phyloP scores from a whole-genome alignment of 306 rosid species.

The Sesbania bispinosa region DNA sequence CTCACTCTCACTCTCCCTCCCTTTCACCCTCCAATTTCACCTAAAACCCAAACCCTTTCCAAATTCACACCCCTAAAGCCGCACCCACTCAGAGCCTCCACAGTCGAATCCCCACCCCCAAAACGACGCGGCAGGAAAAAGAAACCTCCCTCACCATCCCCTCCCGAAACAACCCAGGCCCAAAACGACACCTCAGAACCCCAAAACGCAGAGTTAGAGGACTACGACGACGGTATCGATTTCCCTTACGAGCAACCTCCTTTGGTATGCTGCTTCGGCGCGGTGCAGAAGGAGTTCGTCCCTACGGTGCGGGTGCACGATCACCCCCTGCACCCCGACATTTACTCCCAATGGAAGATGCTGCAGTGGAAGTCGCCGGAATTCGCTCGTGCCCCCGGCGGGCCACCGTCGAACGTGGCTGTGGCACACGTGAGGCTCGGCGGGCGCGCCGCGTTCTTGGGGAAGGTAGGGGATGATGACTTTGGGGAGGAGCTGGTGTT shows the following conservation, averaged over 20 bases:
- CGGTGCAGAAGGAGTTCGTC: conserved; percentile 69
- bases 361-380: conserved; percentile 98
- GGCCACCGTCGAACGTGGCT: conserved; percentile 78
- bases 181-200: conserved; percentile 37
- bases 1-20: conserved; percentile 30
- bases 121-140: conserved; percentile 67
- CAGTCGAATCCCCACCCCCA: conserved; percentile 41
- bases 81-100: conserved; percentile 31
- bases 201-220: conserved; percentile 13
- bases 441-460: conserved; percentile 84
- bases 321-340: conserved; percentile 76
- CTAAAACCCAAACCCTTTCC: not conserved
- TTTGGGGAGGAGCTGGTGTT: conserved; percentile 68
- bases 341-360: conserved; percentile 91
- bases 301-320: conserved; percentile 78
- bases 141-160: not conserved
- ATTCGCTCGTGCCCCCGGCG: conserved; percentile 77
- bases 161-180: not conserved
- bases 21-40: conserved; percentile 22
- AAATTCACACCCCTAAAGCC: not conserved
- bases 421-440: conserved; percentile 88
- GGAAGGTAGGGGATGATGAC: conserved; percentile 74
- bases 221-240: conserved; percentile 68
- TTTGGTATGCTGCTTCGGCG: conserved; percentile 82
- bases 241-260: conserved; percentile 76